Conservation (phyloP, 140 eudicot species). For the Bidens hawaiensis region DNA sequence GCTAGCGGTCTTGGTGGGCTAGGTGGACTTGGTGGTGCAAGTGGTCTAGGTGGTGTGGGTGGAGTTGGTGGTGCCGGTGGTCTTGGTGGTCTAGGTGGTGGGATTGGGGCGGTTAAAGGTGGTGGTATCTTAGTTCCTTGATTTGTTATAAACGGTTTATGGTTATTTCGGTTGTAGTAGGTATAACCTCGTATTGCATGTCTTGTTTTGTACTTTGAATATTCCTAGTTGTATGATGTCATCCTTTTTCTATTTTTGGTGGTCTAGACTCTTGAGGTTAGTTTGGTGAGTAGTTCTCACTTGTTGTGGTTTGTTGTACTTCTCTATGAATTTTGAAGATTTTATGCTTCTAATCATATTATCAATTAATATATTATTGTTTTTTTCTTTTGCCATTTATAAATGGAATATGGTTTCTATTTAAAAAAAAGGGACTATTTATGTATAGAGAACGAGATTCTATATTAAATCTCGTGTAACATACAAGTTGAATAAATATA, state of each 20-base stretch:
- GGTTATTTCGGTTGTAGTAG: constrained; percentile 7
- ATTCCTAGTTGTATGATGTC: background rate
- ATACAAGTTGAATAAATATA: no score
- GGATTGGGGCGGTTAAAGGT: constrained; percentile 37
- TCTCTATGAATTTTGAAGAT: constrained; percentile 1
- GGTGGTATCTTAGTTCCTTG: constrained; percentile 31
- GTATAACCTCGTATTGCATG: constrained; percentile 17
- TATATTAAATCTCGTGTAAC: no score
- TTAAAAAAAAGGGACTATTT: no score
- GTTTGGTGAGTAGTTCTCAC: background rate
- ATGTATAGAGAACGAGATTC: no score
- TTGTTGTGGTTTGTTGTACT: background rate
- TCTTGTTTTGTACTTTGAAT: background rate
- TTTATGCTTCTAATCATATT: background rate
- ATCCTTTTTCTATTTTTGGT: background rate
- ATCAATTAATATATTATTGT: background rate
- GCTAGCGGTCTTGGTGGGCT: constrained; percentile 14
- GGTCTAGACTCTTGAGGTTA: background rate
- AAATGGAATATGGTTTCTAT: background rate
- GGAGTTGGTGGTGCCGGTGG: constrained; percentile 20
- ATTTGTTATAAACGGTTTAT: constrained; percentile 4
- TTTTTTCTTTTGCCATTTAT: background rate
- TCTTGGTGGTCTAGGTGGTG: constrained; percentile 19
- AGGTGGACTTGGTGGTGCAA: constrained; percentile 17
- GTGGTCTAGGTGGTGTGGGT: constrained; percentile 21